Conservation (phyloP, 208 protist species). For the Leishmania turanica region DNA sequence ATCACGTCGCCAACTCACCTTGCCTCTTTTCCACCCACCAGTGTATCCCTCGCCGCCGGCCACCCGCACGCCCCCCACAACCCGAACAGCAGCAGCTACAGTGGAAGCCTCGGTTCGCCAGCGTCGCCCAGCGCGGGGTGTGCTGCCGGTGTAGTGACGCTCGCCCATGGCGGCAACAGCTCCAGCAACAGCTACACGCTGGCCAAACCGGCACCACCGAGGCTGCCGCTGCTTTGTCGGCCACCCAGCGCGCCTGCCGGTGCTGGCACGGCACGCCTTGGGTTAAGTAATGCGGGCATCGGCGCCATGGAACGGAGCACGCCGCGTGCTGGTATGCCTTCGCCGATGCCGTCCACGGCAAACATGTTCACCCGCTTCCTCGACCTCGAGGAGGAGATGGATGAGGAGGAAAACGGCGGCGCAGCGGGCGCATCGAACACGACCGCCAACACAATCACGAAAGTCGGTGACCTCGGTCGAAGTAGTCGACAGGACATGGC, state of each 20-base stretch:
- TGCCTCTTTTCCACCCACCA: neutral
- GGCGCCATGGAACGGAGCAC: neutral
- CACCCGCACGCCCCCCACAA: neutral
- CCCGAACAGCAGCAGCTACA: constrained; percentile 1
- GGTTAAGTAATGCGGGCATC: neutral
- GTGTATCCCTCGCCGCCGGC: neutral
- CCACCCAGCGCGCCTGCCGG: neutral
- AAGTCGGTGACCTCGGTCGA: neutral
- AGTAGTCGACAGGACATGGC: constrained; percentile 21
- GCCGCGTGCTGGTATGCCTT: constrained; percentile 47
- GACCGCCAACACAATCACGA: neutral
- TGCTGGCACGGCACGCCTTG: constrained; percentile 1
- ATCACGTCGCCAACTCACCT: constrained; percentile 14
- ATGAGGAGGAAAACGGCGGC: constrained; percentile 23
- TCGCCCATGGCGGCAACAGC: neutral
- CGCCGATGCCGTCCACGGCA: constrained; percentile 58
- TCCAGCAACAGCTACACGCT: constrained; percentile 11
- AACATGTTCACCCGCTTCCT: constrained; percentile 65
- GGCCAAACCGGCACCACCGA: neutral
- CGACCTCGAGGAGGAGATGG: constrained; percentile 40
- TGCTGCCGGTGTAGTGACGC: neutral
- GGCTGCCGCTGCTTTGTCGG: constrained; percentile 1
- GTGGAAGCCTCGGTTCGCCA: neutral
- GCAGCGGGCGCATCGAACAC: neutral
- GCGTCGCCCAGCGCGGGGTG: neutral